Conservation (phyloP, 208 protist species). For the Trypanosoma lewisi region DNA sequence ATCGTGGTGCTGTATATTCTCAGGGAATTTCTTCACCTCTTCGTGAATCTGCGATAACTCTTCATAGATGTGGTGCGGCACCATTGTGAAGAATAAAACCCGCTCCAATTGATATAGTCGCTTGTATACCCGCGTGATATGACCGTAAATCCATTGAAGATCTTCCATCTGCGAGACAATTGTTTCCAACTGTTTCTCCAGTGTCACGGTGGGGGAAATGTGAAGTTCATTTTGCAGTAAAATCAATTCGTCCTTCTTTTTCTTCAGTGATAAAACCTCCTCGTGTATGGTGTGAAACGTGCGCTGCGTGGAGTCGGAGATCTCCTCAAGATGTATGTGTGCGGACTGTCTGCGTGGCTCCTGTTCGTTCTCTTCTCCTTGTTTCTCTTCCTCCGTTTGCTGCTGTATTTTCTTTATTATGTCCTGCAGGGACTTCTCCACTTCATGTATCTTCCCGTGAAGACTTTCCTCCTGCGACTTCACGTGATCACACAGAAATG, state of each 20-base stretch:
- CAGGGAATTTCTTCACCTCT: constrained; percentile 56
- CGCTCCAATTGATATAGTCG: constrained; percentile 84
- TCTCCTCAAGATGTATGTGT: constrained; percentile 30
- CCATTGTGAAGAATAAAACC: constrained; percentile 92
- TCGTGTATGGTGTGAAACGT: constrained; percentile 78
- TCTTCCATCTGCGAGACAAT: constrained; percentile 83
- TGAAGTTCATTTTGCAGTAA: constrained; percentile 81
- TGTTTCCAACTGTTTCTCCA: constrained; percentile 51
- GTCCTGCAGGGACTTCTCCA: constrained; percentile 47
- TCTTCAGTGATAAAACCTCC: constrained; percentile 36
- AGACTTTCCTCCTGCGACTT: constrained; percentile 56
- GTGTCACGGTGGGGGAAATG: constrained; percentile 32
- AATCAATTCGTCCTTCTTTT: constrained; percentile 77
- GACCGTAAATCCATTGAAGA: constrained; percentile 91
- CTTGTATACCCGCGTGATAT: constrained; percentile 71
- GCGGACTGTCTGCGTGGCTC: too few species aligned
- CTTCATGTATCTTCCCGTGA: constrained; percentile 43
- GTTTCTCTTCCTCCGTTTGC: not conserved
- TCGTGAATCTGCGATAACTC: constrained; percentile 63
- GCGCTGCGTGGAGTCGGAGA: constrained; percentile 51
- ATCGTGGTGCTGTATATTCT: constrained; percentile 34
- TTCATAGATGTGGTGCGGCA: constrained; percentile 86
- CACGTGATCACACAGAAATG: constrained; percentile 60
- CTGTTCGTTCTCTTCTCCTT: constrained; percentile 9
- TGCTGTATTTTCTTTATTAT: constrained; percentile 30